Conservation (phyloP, 805 yeast genomes). For the Saturnispora quitensis region DNA sequence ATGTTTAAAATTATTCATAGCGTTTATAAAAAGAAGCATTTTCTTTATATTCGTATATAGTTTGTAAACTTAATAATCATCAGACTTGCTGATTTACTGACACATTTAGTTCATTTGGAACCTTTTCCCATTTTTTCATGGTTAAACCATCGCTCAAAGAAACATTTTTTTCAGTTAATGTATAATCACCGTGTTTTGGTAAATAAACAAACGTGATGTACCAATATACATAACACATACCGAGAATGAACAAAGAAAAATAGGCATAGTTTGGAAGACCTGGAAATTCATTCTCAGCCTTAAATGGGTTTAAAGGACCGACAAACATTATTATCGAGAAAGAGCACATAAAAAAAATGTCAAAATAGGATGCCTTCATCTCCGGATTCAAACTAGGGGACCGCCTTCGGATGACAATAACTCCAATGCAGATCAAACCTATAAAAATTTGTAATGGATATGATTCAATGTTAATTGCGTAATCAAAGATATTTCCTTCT, state of each 20-base stretch:
- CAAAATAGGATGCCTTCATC: constrained; percentile 41
- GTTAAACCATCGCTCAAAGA: constrained; percentile 48
- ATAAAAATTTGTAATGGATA: constrained; percentile 43
- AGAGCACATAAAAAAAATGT: constrained; percentile 37
- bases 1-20: not conserved
- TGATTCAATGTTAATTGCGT: constrained; percentile 43
- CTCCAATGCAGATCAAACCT: constrained; percentile 45
- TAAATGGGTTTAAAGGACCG: constrained; percentile 41
- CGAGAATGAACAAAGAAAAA: constrained; percentile 34
- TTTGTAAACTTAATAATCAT: not conserved
- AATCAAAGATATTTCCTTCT: constrained; percentile 42
- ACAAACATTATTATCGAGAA: constrained; percentile 41
- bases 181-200: constrained; percentile 41
- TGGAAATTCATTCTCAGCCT: constrained; percentile 22
- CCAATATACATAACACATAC: constrained; percentile 48
- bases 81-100: constrained; percentile 1
- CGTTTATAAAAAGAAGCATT: not conserved
- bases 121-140: constrained; percentile 47
- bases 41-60: not conserved
- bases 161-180: constrained; percentile 32
- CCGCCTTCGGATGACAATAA: constrained; percentile 45
- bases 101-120: constrained; percentile 5
- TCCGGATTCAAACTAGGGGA: constrained; percentile 42
- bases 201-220: constrained; percentile 36
- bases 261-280: constrained; percentile 43